These are phyloP conservation scores for Carex parvula DNA, from an alignment of 176 grass and related monocot species.

Conservation along the genomic window DNA sequence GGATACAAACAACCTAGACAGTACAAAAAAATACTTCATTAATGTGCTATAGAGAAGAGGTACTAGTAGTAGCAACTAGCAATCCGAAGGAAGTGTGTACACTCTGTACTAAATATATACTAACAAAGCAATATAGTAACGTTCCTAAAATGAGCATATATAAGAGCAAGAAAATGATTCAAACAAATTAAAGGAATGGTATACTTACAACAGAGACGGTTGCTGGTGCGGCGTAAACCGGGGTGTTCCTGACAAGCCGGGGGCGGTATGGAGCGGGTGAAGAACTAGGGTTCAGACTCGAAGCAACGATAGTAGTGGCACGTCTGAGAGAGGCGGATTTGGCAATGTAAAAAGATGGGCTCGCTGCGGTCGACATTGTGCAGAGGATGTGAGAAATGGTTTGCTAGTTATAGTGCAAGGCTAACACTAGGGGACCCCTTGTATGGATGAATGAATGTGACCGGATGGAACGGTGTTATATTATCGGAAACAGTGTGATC, in stretches of 20 bases:
- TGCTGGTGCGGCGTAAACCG: slow-evolving; percentile 49
- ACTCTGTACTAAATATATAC: neutral
- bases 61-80: neutral
- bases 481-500: neutral
- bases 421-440: neutral
- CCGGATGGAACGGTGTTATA: neutral
- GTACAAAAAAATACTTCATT: neutral
- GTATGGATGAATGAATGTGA: neutral
- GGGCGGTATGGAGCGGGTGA: slow-evolving; percentile 26
- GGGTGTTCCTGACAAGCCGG: slow-evolving; percentile 51
- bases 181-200: neutral
- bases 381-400: neutral
- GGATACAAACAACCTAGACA: neutral
- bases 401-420: slow-evolving; percentile 16
- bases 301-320: slow-evolving; percentile 30
- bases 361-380: slow-evolving; percentile 62
- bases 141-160: neutral
- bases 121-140: neutral
- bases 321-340: slow-evolving; percentile 17
- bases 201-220: slow-evolving; percentile 38
- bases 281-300: slow-evolving; percentile 29
- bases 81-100: neutral
- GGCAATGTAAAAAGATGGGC: slow-evolving; percentile 32
- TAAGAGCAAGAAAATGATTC: neutral
- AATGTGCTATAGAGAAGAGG: neutral